Conservation (phyloP, 352 stramenopile species). For the Globisporangium spiculum region DNA sequence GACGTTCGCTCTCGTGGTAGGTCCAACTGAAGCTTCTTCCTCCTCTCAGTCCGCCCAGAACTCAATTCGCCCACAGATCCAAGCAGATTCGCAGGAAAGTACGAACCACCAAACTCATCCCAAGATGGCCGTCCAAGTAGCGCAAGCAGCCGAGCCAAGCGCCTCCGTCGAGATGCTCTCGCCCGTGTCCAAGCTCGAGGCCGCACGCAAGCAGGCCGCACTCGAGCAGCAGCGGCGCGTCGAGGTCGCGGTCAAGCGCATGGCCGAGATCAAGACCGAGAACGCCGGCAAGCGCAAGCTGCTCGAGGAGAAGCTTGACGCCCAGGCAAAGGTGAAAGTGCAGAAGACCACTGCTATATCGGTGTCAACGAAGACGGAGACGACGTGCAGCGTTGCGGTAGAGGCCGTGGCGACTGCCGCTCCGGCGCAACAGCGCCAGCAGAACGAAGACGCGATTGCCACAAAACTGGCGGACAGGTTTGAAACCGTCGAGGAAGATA, state of each 20-base stretch:
- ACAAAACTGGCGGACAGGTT: constrained; percentile 4
- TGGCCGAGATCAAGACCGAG: constrained; percentile 50
- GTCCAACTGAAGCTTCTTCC: neutral
- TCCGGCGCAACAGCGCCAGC: constrained; percentile 6
- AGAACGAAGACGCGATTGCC: neutral
- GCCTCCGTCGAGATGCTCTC: constrained; percentile 45
- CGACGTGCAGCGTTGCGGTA: constrained; percentile 6
- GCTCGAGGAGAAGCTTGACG: constrained; percentile 41
- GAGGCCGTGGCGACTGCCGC: constrained; percentile 1
- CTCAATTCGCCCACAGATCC: neutral
- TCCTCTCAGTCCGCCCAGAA: constrained; percentile 1
- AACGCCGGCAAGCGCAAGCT: constrained; percentile 59
- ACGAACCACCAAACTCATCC: constrained; percentile 5
- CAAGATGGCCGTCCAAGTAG: constrained; percentile 61
- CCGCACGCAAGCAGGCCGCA: constrained; percentile 50
- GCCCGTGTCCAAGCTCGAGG: constrained; percentile 75
- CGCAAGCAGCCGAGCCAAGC: constrained; percentile 47
- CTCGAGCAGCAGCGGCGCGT: constrained; percentile 74
- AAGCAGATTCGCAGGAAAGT: constrained; percentile 11
- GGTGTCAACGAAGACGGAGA: constrained; percentile 20
- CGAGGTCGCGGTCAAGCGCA: constrained; percentile 50
- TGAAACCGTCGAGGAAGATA: constrained; percentile 6
- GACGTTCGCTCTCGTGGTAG: neutral
- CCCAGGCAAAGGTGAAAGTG: constrained; percentile 38
- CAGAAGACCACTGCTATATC: constrained; percentile 39